Conservation (phyloP, 495 filamentous ascomycete genomes). For the Trichocladium uniseriatum region DNA sequence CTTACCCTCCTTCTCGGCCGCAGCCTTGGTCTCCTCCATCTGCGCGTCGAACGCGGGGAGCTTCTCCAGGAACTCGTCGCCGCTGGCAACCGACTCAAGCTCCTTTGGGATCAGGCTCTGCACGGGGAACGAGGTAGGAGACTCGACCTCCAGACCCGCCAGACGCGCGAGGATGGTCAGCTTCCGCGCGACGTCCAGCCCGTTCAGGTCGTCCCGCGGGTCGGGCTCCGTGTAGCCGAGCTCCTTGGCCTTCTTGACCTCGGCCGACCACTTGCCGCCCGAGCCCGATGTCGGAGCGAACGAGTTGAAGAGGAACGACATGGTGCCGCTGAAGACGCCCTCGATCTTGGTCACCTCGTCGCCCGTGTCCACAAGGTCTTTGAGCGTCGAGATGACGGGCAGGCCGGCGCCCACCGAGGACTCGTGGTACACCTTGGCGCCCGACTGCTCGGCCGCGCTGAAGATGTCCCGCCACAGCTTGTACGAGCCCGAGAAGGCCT, state of each 20-base stretch:
- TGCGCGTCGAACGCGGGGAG: slow-evolving; percentile 68
- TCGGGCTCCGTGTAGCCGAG: slow-evolving; percentile 97
- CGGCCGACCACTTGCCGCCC: slow-evolving; percentile 72
- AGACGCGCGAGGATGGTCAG: slow-evolving; percentile 85
- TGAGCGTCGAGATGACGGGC: slow-evolving; percentile 82
- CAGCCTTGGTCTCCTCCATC: slow-evolving; percentile 73
- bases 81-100: slow-evolving; percentile 62
- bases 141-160: slow-evolving; percentile 64
- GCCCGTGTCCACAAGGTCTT: slow-evolving; percentile 81
- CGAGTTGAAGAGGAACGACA: slow-evolving; percentile 93
- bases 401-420: slow-evolving; percentile 86
- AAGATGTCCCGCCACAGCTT: slow-evolving; percentile 79
- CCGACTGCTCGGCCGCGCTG: slow-evolving; percentile 46
- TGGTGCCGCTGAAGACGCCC: slow-evolving; percentile 92
- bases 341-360: slow-evolving; percentile 83
- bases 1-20: slow-evolving; percentile 73
- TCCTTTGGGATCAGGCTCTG: slow-evolving; percentile 81
- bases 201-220: slow-evolving; percentile 91
- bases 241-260: slow-evolving; percentile 82
- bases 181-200: slow-evolving; percentile 93
- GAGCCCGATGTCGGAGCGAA: slow-evolving; percentile 68
- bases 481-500: slow-evolving; percentile 74
- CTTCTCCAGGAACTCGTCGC: slow-evolving; percentile 70
- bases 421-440: slow-evolving; percentile 84
- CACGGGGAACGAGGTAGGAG: slow-evolving; percentile 78